phyloP scores from a whole-genome alignment of 1,284 basidiomycete species.

The Rhodotorula glutinis region DNA sequence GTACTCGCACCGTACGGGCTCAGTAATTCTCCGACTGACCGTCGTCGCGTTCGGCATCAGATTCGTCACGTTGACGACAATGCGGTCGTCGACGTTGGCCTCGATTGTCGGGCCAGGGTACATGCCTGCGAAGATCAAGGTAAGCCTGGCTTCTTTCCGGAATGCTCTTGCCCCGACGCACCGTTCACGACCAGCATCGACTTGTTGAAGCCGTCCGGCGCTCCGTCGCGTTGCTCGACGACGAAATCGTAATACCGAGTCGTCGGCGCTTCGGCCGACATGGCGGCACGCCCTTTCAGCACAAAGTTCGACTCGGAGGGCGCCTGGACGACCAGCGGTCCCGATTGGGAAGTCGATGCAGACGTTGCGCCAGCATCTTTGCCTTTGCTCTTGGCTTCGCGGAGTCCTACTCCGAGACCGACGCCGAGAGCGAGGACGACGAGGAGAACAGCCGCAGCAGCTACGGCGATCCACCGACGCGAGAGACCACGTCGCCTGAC shows the following conservation, averaged over 20 bases:
- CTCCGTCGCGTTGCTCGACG: constrained; percentile 33
- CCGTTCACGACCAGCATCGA: constrained; percentile 39
- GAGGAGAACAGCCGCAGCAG: background rate
- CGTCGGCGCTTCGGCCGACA: constrained; percentile 18
- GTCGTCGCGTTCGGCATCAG: constrained; percentile 25
- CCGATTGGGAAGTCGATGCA: background rate
- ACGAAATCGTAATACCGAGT: constrained; percentile 29
- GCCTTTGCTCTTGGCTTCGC: background rate
- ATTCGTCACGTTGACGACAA: constrained; percentile 37
- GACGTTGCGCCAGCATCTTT: background rate
- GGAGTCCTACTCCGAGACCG: background rate
- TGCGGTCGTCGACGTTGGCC: constrained; percentile 32
- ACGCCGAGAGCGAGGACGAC: background rate
- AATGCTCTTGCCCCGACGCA: background rate
- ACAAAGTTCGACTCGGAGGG: background rate
- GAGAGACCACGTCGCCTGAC: background rate
- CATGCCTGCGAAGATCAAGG: constrained; percentile 14
- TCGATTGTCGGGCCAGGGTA: constrained; percentile 40
- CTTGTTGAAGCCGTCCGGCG: constrained; percentile 34
- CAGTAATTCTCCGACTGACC: background rate
- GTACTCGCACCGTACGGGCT: background rate
- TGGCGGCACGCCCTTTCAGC: background rate
- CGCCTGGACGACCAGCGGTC: background rate
- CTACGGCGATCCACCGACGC: background rate
- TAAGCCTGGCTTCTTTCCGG: background rate